These are phyloP conservation scores for Monosporascus ibericus DNA, from an alignment of 2,329 filamentous ascomycete genomes.

Conservation along the genomic window DNA sequence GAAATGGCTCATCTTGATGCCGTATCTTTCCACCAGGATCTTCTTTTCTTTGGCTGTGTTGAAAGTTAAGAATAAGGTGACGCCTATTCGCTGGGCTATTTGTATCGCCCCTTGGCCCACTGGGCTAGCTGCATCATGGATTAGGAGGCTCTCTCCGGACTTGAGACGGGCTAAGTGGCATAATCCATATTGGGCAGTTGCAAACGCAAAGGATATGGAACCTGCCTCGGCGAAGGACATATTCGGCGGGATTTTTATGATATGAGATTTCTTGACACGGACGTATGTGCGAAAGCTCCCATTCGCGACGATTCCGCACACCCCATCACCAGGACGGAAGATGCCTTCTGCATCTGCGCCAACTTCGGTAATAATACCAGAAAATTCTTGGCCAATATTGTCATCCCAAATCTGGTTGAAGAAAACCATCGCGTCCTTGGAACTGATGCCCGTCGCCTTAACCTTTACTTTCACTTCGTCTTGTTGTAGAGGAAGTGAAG, in stretches of 20 bases:
- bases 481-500: no score
- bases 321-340: no score
- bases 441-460: no score
- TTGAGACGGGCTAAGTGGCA: neutral
- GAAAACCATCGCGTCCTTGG: no score
- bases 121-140: constrained; percentile 12
- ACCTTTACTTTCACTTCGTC: no score
- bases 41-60: constrained; percentile 6
- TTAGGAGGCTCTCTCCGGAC: constrained; percentile 6
- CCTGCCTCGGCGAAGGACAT: constrained; percentile 9
- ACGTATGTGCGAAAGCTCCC: neutral
- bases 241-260: constrained; percentile 3
- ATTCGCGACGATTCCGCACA: no score
- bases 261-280: neutral
- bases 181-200: constrained; percentile 4
- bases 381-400: no score
- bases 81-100: constrained; percentile 6
- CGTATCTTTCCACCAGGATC: constrained; percentile 3
- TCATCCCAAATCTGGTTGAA: no score
- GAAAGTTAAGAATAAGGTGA: constrained; percentile 9
- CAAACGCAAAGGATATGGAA: constrained; percentile 3
- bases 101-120: constrained; percentile 9
- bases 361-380: no score
- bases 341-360: no score
- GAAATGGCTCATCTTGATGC: constrained; percentile 7